phyloP scores from a whole-genome alignment of 495 filamentous ascomycete species.

The Emericellopsis terricola region DNA sequence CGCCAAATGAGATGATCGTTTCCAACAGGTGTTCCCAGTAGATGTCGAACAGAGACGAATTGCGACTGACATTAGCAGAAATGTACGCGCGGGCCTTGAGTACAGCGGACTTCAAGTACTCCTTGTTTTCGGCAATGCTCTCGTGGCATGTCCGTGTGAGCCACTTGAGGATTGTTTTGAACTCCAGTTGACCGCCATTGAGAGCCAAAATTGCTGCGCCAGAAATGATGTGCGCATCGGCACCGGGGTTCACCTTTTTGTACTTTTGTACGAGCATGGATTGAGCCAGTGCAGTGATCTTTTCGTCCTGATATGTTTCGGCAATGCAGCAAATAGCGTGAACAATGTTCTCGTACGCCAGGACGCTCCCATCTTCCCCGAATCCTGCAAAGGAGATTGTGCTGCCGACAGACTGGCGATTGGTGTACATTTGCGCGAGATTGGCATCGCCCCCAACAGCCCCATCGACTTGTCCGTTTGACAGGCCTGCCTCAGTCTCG shows the following conservation, averaged over 20 bases:
- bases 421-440: conserved; percentile 25
- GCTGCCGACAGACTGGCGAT: conserved; percentile 49
- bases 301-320: conserved; percentile 60
- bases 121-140: conserved; percentile 46
- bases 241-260: conserved; percentile 52
- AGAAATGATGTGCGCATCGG: conserved; percentile 69
- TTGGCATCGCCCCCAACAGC: conserved; percentile 15
- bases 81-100: conserved; percentile 61
- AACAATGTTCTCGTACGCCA: conserved; percentile 62
- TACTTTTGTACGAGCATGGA: conserved; percentile 92
- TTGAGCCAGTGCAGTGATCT: conserved; percentile 86
- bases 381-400: conserved; percentile 53
- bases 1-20: conserved; percentile 75
- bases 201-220: conserved; percentile 65
- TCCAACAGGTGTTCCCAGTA: conserved; percentile 75
- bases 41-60: conserved; percentile 54
- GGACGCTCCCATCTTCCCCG: conserved; percentile 54
- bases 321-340: conserved; percentile 83
- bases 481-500: conserved; percentile 23
- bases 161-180: conserved; percentile 67
- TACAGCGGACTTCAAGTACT: conserved; percentile 42
- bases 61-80: conserved; percentile 42
- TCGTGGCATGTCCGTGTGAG: conserved; percentile 58
- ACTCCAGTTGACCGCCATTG: conserved; percentile 55
- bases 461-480: conserved; percentile 15